Base-by-base conservation (phyloP, 202 grass and related monocot species). In the Alloteropsis angusta region DNA sequence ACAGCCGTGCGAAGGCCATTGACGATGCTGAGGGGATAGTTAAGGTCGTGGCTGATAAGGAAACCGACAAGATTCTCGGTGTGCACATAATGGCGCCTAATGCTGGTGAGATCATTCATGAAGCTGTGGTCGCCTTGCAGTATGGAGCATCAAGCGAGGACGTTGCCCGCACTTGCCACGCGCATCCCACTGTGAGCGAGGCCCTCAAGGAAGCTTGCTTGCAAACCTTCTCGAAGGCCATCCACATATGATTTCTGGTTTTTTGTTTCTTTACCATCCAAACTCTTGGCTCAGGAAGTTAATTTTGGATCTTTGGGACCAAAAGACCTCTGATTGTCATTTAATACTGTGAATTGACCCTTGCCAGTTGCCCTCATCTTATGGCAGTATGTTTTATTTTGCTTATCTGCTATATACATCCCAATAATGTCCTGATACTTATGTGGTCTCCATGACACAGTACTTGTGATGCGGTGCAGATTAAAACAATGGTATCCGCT, bases 101-200 rank as follows among this genome's bases (percentile, higher is more conserved):
- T 89, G 96, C 96, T 15, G 96, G 96, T 55, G 96, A 99, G 54
- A 90, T 99, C 62, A 95, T 99, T 56, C 96, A 99, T 5, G 96
- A 99, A 72, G 96, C 96, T 17, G 87, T 84, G 23, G 74, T 99
- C 12, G 96, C 90, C 7, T 73, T 99, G 82, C 92, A 99, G 22
- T 99, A 99, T 74, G 96, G 96, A 82, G 96, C 96, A 19, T 95
- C 96, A 0, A 99, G 96, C 7, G 96, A 99, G 72, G 96, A 99
- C 34, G 80, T 99, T 65, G 96, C 92, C 48, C 87, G 96, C 17
- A 99, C 92, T 57, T 99, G 96, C 75, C 96, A 99, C 9, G 96
- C 96, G 0, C 96, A 99, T 59, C 96, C 96, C 50, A 99, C 96
- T 4, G 82, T 99, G 84, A 99, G 96, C 0, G 96, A 99, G 83